Base-by-base conservation (phyloP, 148 eudicot genomes). In the Arbutus unedo region DNA sequence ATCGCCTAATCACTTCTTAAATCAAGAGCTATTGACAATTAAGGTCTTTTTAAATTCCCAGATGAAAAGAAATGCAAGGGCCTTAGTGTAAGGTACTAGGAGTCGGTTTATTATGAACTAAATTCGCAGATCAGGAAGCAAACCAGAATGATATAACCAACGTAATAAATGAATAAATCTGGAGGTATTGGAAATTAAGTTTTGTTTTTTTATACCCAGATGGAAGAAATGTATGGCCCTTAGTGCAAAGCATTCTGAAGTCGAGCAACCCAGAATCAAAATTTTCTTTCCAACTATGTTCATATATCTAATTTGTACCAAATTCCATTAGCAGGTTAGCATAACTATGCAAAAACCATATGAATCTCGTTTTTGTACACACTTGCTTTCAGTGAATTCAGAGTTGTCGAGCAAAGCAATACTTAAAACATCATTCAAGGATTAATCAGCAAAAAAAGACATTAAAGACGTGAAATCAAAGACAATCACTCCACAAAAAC, bases 21-120 rank as follows among this genome's bases (percentile, higher is more conserved):
- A 23, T 64, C 38, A 64, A 23, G 70, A 8, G 5, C 19, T 21
- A 68, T 67, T 47, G 53, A 19, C 53, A 83, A 79, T 83, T 83
- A 55, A 14, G 68, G 76, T 18, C 47, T 14, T 68, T 31, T 38
- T 14, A 68, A 31, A 5, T 15, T 10, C 47, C 70, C 70, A 64
- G 41, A 60, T 21, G 67, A 25, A 60, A 21, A 60, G 31, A 64
- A 4, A 41, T 11, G 38, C 1, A 64, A 23, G 70, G 70, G 15
- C 70, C 70, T 64, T 64, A 14, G 70, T 10, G 41, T 21, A 25
- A 25, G 25, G 41, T 8, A 64, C 70, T 64, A 13, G 25, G 25
- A 64, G 5, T 23, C 14, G 70, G 70, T 25, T 64, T 21, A 64
- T 64, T 64, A 64, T 1, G 38, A 25, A 64, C 70, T 9, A 64